phyloP scores from a whole-genome alignment of 1,284 basidiomycete species.

The Cystobasidium pallidum region DNA sequence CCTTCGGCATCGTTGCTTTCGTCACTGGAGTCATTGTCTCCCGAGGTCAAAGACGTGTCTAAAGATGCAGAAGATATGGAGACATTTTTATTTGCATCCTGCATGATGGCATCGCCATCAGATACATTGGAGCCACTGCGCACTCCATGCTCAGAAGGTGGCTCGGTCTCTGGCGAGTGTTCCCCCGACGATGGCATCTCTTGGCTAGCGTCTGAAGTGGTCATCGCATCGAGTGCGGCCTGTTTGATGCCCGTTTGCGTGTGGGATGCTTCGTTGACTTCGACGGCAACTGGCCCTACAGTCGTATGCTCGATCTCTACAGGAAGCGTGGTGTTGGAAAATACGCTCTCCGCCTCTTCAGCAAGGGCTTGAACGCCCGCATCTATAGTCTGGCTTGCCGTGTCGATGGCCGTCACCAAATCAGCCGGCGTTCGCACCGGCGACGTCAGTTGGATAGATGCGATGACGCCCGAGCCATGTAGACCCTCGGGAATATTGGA shows the following conservation, averaged over 20 bases:
- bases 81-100: not conserved
- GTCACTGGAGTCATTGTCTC: not conserved
- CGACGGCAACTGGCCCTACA: not conserved
- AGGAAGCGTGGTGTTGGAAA: not conserved
- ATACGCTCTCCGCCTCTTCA: not conserved
- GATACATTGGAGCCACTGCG: not conserved
- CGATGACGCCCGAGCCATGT: no score
- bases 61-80: not conserved
- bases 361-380: no score
- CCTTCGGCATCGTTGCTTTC: constrained; percentile 21
- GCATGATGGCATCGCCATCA: not conserved
- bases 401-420: no score
- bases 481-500: not conserved
- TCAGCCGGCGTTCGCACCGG: no score
- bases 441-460: no score
- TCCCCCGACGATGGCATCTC: not conserved
- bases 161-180: not conserved
- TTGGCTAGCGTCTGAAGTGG: not conserved
- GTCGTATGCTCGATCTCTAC: not conserved
- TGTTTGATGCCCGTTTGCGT: not conserved
- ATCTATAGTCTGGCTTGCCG: no score
- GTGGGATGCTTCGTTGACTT: not conserved
- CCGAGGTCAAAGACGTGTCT: not conserved
- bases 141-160: not conserved
- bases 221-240: not conserved